Evolutionary conservation across 2,329 filamentous ascomycete genomes (phyloP).

Genomic region (Colletotrichum incanum): DNA sequence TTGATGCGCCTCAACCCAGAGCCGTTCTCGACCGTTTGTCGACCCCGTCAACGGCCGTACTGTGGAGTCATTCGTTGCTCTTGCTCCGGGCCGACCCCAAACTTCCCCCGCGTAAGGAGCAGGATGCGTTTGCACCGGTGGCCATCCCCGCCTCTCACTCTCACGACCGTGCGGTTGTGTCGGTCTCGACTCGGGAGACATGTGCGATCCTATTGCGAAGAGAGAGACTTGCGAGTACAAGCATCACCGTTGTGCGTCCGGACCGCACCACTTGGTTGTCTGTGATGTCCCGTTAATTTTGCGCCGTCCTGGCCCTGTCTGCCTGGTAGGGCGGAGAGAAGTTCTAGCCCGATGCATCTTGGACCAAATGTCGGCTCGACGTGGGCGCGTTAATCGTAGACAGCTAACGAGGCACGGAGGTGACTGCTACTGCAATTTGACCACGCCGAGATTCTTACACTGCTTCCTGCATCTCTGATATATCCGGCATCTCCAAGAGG

Average conservation of each 20-base stretch:
- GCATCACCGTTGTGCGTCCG: not conserved
- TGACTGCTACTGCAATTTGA: not conserved
- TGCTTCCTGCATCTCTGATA: not conserved
- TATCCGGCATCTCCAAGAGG: not conserved
- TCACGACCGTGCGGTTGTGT: no score
- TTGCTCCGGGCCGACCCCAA: slow-evolving; percentile 9
- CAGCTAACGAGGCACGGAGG: not conserved
- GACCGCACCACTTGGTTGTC: not conserved
- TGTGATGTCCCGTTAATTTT: not conserved
- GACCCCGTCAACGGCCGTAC: slow-evolving; percentile 8
- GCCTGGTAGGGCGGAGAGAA: not conserved
- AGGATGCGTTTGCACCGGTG: slow-evolving; percentile 5
- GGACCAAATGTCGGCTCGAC: not conserved
- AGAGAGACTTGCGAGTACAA: not conserved
- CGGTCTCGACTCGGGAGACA: not conserved
- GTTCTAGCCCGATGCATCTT: not conserved
- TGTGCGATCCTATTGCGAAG: not conserved
- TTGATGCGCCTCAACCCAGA: not conserved
- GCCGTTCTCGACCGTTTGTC: slow-evolving; percentile 12
- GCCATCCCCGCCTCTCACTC: slow-evolving; percentile 3
- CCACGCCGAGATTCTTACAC: not conserved
- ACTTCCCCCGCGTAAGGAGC: not conserved
- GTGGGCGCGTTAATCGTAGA: not conserved
- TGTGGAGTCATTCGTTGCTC: slow-evolving; percentile 6
- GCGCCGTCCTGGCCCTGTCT: not conserved